Base-by-base conservation (phyloP, 192 early-diverging fungal species). In the Podila horticola region DNA sequence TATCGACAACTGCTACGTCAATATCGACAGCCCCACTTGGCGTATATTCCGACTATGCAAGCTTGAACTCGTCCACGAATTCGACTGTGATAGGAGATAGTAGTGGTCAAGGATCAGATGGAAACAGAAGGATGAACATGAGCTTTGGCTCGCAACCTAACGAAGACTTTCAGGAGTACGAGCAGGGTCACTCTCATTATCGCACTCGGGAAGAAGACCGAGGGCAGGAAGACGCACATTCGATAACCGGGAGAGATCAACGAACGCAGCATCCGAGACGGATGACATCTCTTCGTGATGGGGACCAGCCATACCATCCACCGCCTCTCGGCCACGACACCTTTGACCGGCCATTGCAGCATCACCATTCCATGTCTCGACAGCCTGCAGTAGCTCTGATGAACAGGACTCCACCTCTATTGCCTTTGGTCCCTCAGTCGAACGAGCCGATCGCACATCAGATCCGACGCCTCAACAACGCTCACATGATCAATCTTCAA, bases 151-250 rank as follows among this genome's bases (percentile, higher is more conserved):
- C 19, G 33, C 57, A 58, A 29, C 33, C 59, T 50, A 36, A 24
- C 1, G 62, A 76, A 61, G 74, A 58, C 9, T 70, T 76, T 45
- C 30, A 52, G 9, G 74, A 71, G 4, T 79, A 79, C 52, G 68
- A 79, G 30, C 75, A 79, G 64, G 75, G 75, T 20, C 34, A 66
- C 48, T 71, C 75, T 13, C 58, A 79, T 19, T 79, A 79, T 29
- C 75, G 62, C 65, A 22, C 68, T 11, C 67, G 69, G 20, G 45
- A 33, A 19, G 22, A 61, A 34, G 22, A 61, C 3, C 28, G 28
- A 61, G 15, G 30, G 33, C 59, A 31, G 13, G 22, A 61, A 33
- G 41, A 12, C 57, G 61, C 20, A 51, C 45, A 19, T 11, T 10
- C 36, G 45, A 24, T 29, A 26, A 17, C 22, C 17, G 15, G 41